phyloP scores from a whole-genome alignment of 139 green algal species.

The Picochlorum sp. region DNA sequence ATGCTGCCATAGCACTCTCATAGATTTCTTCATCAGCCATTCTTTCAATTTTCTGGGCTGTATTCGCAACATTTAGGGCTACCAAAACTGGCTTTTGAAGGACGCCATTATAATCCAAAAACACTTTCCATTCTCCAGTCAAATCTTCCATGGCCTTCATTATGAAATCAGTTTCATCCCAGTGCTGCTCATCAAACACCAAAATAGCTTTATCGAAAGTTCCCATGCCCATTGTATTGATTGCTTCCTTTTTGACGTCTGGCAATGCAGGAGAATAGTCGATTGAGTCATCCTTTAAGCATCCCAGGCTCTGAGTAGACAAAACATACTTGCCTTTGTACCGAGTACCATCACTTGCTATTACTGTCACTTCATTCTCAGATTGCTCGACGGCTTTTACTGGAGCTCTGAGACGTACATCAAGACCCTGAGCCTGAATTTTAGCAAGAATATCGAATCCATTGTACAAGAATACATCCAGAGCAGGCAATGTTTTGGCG shows the following conservation, averaged over 20 bases:
- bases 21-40: constrained; percentile 24
- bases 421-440: constrained; percentile 29
- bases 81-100: constrained; percentile 32
- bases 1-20: constrained; percentile 10
- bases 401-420: constrained; percentile 32
- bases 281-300: constrained; percentile 38
- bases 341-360: constrained; percentile 5
- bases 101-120: constrained; percentile 2
- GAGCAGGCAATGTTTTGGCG: constrained; percentile 29
- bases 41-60: constrained; percentile 27
- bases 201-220: constrained; percentile 49
- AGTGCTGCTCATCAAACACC: constrained; percentile 57
- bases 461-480: constrained; percentile 33
- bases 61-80: constrained; percentile 36
- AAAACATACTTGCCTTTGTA: constrained; percentile 38
- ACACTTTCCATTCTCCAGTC: constrained; percentile 23
- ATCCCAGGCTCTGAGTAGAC: constrained; percentile 52
- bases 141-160: constrained; percentile 18
- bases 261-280: constrained; percentile 54
- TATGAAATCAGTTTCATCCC: constrained; percentile 53
- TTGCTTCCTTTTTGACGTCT: constrained; percentile 35
- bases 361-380: constrained; percentile 3
- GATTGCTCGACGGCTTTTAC: constrained; percentile 6
- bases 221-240: constrained; percentile 48
- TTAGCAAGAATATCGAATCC: constrained; percentile 28